phyloP scores from a whole-genome alignment of 2,329 filamentous ascomycete genomes.

The Xylariaceae sp. region DNA sequence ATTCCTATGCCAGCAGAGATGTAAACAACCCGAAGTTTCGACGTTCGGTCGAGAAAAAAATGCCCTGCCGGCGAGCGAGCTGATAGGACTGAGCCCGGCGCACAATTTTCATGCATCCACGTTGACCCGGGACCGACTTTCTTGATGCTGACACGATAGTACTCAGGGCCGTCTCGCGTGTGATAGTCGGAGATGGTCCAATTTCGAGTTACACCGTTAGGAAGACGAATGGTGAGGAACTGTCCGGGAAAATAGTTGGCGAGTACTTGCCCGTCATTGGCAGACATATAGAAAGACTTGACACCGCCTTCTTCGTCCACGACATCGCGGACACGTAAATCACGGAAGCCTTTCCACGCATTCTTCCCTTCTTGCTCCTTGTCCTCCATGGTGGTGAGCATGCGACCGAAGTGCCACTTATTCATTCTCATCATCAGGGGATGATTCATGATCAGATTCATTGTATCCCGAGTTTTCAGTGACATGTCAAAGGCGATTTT shows the following conservation, averaged over 20 bases:
- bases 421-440: conserved; percentile 23
- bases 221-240: conserved; percentile 24
- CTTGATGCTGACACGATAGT: conserved; percentile 25
- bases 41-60: conserved; percentile 21
- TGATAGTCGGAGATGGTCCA: conserved; percentile 27
- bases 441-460: conserved; percentile 23
- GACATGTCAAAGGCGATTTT: conserved; percentile 22
- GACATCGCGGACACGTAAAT: conserved; percentile 15
- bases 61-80: conserved; percentile 23
- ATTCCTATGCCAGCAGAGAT: conserved; percentile 27
- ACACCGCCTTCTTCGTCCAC: conserved; percentile 19
- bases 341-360: conserved; percentile 23
- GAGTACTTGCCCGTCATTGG: conserved; percentile 15
- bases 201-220: conserved; percentile 15
- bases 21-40: conserved; percentile 19
- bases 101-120: conserved; percentile 25
- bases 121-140: conserved; percentile 12
- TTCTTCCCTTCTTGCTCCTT: conserved; percentile 16
- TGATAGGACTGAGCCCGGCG: conserved; percentile 10
- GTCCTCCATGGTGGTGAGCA: conserved; percentile 17
- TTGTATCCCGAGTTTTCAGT: conserved; percentile 23
- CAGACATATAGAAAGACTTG: conserved; percentile 24
- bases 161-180: conserved; percentile 14
- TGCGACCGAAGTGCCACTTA: conserved; percentile 15
- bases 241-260: conserved; percentile 25